phyloP scores from a whole-genome alignment of 148 eudicot genomes.

The Cornus florida region DNA sequence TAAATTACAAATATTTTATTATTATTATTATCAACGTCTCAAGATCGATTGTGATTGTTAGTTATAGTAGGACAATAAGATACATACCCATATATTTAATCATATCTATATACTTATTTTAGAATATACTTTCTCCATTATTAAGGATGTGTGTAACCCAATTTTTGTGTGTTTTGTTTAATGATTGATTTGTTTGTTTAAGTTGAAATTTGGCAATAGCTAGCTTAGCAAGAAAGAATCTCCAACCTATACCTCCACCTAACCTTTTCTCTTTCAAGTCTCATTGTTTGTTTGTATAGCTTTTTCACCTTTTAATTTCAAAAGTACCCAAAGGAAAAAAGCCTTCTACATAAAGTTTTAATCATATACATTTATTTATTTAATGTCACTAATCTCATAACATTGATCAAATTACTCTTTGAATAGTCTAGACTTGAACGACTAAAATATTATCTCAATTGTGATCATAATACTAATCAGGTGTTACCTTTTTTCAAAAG shows the following conservation, averaged over 20 bases:
- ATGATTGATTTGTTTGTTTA: too few species aligned
- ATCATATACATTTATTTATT: neutral
- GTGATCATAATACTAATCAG: neutral
- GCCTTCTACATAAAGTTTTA: conserved; percentile 10
- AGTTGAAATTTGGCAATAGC: neutral
- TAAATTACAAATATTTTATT: too few species aligned
- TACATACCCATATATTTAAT: neutral
- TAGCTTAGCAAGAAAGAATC: neutral
- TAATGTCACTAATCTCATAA: neutral
- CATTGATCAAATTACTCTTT: neutral
- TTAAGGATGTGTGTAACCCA: too few species aligned
- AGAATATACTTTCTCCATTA: too few species aligned
- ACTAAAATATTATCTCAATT: too few species aligned
- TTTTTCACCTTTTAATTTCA: neutral
- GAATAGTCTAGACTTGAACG: neutral
- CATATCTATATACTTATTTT: too few species aligned
- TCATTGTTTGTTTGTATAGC: neutral
- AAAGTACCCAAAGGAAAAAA: neutral
- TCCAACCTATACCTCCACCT: neutral
- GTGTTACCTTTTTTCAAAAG: too few species aligned
- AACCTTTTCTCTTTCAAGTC: neutral
- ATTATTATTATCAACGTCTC: neutral
- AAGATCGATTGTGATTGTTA: neutral
- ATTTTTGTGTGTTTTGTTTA: too few species aligned
- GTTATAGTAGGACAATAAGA: neutral